Conservation (phyloP, 2,329 filamentous ascomycete genomes). For the Xylariales sp. region DNA sequence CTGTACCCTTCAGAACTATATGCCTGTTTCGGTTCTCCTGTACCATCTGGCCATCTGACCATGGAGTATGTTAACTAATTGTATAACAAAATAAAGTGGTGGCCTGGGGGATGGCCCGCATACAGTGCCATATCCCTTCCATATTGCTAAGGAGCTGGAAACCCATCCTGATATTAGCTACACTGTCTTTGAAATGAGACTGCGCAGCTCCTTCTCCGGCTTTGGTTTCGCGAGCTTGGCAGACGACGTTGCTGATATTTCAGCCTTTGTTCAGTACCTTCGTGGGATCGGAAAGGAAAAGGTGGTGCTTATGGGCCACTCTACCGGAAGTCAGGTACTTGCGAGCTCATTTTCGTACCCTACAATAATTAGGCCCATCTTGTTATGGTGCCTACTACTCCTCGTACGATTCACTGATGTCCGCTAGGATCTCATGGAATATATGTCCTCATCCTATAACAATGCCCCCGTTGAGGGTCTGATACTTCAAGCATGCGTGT, state of each 20-base stretch:
- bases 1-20: too few species aligned
- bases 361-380: too few species aligned
- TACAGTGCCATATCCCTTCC: constrained; percentile 53
- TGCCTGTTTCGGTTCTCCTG: too few species aligned
- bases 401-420: constrained; percentile 9
- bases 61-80: too few species aligned
- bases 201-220: constrained; percentile 49
- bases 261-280: constrained; percentile 48
- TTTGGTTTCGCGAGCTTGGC: constrained; percentile 47
- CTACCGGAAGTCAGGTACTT: constrained; percentile 51
- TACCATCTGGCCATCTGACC: too few species aligned
- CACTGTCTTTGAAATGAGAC: constrained; percentile 52
- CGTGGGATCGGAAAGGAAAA: constrained; percentile 44
- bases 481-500: constrained; percentile 76
- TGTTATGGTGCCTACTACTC: too few species aligned
- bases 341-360: not conserved
- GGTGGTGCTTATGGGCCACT: constrained; percentile 54
- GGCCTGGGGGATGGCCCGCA: constrained; percentile 68
- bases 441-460: constrained; percentile 37
- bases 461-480: constrained; percentile 63
- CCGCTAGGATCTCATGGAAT: constrained; percentile 53
- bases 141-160: constrained; percentile 40
- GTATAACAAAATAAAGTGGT: too few species aligned
- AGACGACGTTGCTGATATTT: constrained; percentile 51
- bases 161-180: constrained; percentile 33